Evolutionary conservation across 1,139 yeast species (phyloP).

Genomic region (Scheffersomyces stambukii): DNA sequence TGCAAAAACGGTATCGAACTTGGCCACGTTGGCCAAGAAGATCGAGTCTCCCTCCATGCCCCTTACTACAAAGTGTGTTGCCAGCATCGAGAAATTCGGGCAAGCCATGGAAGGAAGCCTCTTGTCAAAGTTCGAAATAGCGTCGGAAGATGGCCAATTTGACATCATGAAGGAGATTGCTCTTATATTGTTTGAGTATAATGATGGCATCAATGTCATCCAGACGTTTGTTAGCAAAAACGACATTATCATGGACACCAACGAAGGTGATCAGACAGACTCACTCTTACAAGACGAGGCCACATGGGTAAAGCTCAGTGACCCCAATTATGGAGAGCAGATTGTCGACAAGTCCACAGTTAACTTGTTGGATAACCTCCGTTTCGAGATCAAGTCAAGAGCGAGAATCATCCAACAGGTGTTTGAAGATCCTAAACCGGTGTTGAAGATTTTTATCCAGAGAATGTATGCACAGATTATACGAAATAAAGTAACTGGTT

Average conservation of each 20-base stretch:
- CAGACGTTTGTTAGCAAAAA: conserved; percentile 82
- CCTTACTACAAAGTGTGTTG: conserved; percentile 47
- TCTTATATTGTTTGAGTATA: conserved; percentile 71
- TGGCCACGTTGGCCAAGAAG: conserved; percentile 61
- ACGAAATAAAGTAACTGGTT: conserved; percentile 60
- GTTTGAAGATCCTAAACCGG: conserved; percentile 63
- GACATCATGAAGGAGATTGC: conserved; percentile 78
- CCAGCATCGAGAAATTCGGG: conserved; percentile 64
- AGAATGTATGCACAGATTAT: conserved; percentile 76
- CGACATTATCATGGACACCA: conserved; percentile 42
- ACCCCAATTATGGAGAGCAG: conserved; percentile 31
- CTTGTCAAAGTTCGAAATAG: conserved; percentile 53
- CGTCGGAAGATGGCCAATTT: conserved; percentile 49
- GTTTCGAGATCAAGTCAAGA: conserved; percentile 56
- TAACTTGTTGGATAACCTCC: conserved; percentile 24
- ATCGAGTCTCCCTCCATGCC: conserved; percentile 50
- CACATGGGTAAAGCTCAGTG: conserved; percentile 32
- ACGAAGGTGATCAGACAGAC: conserved; percentile 27
- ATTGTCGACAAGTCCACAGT: conserved; percentile 21
- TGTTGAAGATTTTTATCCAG: conserved; percentile 66
- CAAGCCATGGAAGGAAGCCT: conserved; percentile 70
- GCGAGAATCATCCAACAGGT: conserved; percentile 71
- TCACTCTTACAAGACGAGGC: conserved; percentile 40
- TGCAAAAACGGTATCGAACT: conserved; percentile 64
- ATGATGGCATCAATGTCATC: conserved; percentile 81